Percentiles rank a stretch among this genome's conserved stretches.
Conservation (phyloP, 192 early-diverging fungal species). For the Rhizophagus sp. region DNA sequence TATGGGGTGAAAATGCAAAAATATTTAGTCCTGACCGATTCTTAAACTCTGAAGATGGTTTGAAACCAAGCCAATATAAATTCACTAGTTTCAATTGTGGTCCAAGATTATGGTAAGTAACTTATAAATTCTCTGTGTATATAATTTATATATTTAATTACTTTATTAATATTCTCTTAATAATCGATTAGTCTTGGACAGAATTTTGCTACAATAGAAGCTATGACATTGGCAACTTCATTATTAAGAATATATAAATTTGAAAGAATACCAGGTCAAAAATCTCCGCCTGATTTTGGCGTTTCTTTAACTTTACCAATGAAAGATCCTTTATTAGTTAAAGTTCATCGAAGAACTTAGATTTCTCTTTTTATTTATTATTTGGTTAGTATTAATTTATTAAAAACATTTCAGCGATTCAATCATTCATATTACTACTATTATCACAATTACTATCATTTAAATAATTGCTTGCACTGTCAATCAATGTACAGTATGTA, state of each 20-base stretch:
- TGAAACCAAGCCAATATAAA: constrained; percentile 42
- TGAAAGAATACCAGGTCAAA: constrained; percentile 32
- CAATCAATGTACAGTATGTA: too few relatives aligned
- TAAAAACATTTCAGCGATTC: too few relatives aligned
- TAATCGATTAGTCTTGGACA: constrained; percentile 36
- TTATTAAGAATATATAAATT: constrained; percentile 42
- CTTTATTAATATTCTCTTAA: constrained; percentile 5
- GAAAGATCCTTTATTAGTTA: constrained; percentile 39
- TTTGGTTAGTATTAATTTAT: too few relatives aligned
- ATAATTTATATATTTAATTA: not conserved
- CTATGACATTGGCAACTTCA: constrained; percentile 36
- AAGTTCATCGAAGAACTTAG: constrained; percentile 25
- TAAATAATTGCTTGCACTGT: too few relatives aligned
- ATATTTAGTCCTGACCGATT: constrained; percentile 69
- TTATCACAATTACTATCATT: too few relatives aligned
- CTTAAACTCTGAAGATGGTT: constrained; percentile 43
- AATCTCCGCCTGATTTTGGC: constrained; percentile 19
- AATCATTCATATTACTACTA: too few relatives aligned
- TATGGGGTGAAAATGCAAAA: constrained; percentile 67
- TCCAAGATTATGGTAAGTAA: constrained; percentile 45
- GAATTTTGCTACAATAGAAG: constrained; percentile 43
- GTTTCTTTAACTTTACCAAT: constrained; percentile 44
- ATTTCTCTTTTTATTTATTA: not conserved
- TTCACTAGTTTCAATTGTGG: constrained; percentile 62
- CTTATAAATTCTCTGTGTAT: not conserved